phyloP scores from a whole-genome alignment of 139 green algal genomes.

The Micractinium conductrix region DNA sequence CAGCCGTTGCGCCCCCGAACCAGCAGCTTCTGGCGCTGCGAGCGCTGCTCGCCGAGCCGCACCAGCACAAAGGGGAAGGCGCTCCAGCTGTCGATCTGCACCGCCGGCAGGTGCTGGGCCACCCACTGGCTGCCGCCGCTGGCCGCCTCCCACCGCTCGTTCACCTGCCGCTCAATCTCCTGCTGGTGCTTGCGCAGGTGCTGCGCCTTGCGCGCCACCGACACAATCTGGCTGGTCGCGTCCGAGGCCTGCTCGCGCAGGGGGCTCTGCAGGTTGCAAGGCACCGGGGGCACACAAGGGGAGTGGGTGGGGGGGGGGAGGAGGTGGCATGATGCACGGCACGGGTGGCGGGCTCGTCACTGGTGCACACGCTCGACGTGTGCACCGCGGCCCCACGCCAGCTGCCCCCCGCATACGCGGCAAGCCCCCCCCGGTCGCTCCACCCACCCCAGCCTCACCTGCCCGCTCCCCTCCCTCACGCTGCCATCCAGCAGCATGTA shows the following conservation, averaged over 20 bases:
- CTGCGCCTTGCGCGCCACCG: slow-evolving; percentile 37
- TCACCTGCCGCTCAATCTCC: slow-evolving; percentile 50
- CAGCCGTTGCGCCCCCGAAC: slow-evolving; percentile 69
- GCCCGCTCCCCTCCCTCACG: slow-evolving; percentile 21
- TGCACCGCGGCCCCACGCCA: too few relatives aligned
- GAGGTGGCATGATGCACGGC: background rate
- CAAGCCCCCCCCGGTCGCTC: background rate
- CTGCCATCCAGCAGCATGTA: slow-evolving; percentile 38
- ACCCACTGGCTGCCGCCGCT: slow-evolving; percentile 29
- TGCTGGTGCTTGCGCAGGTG: slow-evolving; percentile 38
- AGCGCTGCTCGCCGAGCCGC: slow-evolving; percentile 49
- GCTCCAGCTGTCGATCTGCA: slow-evolving; percentile 73
- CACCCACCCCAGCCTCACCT: background rate
- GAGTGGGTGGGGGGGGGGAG: too few relatives aligned
- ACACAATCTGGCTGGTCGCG: slow-evolving; percentile 24
- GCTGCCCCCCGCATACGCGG: background rate
- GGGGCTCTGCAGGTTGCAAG: slow-evolving; percentile 12
- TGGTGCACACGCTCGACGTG: too few relatives aligned
- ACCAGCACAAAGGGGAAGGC: slow-evolving; percentile 67
- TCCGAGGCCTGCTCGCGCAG: background rate
- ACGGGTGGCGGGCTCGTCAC: background rate
- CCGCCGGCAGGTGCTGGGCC: slow-evolving; percentile 49
- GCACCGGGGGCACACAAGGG: background rate
- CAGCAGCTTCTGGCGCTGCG: slow-evolving; percentile 65
- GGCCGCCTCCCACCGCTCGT: slow-evolving; percentile 25